Percentiles rank a stretch among this genome's conserved stretches.
phyloP scores from a whole-genome alignment of 2,329 filamentous ascomycete genomes.

The Ceratocystis variospora region DNA sequence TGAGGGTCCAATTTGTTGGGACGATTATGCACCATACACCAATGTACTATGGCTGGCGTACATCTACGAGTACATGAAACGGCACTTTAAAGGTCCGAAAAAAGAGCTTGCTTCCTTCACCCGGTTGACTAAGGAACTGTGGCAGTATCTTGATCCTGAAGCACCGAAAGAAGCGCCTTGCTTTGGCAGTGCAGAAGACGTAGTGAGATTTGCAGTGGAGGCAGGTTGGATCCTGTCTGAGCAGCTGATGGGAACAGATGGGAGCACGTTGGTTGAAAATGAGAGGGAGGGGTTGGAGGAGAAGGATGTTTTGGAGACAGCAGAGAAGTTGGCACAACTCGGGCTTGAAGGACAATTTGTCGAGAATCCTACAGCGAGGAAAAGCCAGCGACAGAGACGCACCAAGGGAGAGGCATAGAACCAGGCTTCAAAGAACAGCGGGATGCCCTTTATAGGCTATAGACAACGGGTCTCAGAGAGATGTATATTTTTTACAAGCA shows the following conservation, averaged over 20 bases:
- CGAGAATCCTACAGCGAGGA: neutral
- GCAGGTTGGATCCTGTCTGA: conserved; percentile 42
- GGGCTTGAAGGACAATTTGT: neutral
- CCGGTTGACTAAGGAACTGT: conserved; percentile 38
- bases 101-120: conserved; percentile 35
- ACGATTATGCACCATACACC: conserved; percentile 43
- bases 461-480: neutral
- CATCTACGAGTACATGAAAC: conserved; percentile 40
- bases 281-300: conserved; percentile 18
- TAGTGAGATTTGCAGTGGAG: conserved; percentile 44
- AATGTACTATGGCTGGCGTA: conserved; percentile 54
- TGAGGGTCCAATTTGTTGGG: conserved; percentile 36
- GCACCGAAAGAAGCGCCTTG: conserved; percentile 35
- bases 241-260: conserved; percentile 33
- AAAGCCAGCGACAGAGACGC: conserved; percentile 12
- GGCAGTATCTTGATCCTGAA: conserved; percentile 39
- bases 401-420: neutral
- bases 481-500: neutral
- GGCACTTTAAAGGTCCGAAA: conserved; percentile 35
- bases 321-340: neutral
- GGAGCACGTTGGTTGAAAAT: conserved; percentile 24
- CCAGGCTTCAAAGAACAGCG: neutral
- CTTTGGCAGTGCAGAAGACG: conserved; percentile 42
- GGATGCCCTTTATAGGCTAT: neutral
- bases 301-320: conserved; percentile 19